phyloP scores from a whole-genome alignment of 345 rosid genomes.

The Corchorus capsularis region DNA sequence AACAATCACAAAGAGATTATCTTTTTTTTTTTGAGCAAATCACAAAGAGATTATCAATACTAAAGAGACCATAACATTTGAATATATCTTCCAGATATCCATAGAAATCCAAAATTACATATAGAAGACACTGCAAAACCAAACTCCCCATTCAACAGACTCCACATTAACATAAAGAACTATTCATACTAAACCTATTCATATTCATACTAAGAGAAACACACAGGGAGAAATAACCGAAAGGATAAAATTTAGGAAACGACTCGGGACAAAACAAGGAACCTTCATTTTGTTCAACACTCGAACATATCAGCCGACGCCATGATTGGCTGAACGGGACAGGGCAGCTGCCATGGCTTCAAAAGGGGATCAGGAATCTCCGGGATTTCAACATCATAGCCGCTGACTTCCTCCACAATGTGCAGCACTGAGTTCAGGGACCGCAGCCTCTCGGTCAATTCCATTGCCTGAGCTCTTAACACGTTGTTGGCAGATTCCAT shows the following conservation, averaged over 20 bases:
- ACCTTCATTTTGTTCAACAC: constrained; percentile 21
- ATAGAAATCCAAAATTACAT: background rate
- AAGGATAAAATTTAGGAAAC: background rate
- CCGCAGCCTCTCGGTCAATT: constrained; percentile 64
- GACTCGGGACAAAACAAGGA: background rate
- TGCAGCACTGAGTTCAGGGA: constrained; percentile 61
- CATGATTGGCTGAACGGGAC: constrained; percentile 48
- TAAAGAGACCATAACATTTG: background rate
- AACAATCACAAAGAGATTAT: background rate
- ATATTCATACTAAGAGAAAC: background rate
- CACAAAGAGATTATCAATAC: background rate
- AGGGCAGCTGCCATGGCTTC: constrained; percentile 69
- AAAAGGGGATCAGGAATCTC: constrained; percentile 63
- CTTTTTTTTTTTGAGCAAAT: too few species aligned
- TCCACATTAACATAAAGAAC: background rate
- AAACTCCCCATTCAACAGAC: constrained; percentile 11
- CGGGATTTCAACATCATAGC: constrained; percentile 58
- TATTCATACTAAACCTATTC: background rate
- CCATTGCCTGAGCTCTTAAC: constrained; percentile 65
- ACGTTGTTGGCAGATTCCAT: constrained; percentile 65
- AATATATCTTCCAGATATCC: background rate
- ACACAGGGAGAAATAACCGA: background rate
- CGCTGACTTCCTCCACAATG: constrained; percentile 61
- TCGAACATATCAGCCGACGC: constrained; percentile 56
- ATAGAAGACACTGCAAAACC: background rate